These are phyloP conservation scores for Lagenidium giganteum DNA, from an alignment of 352 stramenopile species.

Conservation along the genomic window DNA sequence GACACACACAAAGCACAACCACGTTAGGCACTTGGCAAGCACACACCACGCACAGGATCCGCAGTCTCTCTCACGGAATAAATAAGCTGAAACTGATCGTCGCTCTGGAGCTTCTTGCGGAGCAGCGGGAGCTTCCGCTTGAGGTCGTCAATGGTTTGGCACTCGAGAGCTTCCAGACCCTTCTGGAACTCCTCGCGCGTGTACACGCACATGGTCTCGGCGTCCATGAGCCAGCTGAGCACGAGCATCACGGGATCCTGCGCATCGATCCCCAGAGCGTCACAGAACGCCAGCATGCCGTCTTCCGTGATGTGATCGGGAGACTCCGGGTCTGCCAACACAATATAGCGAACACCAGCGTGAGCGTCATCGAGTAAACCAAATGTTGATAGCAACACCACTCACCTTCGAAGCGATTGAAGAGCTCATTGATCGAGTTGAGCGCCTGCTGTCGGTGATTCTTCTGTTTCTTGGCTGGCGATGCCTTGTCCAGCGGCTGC, in stretches of 20 bases:
- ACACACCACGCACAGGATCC: no score
- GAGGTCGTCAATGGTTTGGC: constrained; percentile 37
- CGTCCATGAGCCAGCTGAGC: constrained; percentile 58
- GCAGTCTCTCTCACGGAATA: no score
- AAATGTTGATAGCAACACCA: background rate
- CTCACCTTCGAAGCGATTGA: constrained; percentile 45
- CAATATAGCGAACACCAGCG: no score
- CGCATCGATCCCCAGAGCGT: constrained; percentile 46
- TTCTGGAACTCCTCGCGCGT: constrained; percentile 51
- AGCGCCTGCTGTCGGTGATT: constrained; percentile 17
- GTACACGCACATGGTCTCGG: constrained; percentile 57
- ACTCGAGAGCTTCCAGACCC: constrained; percentile 51
- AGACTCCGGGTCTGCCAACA: constrained; percentile 36
- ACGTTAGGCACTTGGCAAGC: no score
- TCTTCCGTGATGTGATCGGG: constrained; percentile 55
- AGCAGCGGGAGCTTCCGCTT: constrained; percentile 31
- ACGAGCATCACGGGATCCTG: constrained; percentile 65
- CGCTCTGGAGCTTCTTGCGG: constrained; percentile 29
- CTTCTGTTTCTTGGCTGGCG: constrained; percentile 40
- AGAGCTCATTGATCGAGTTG: constrained; percentile 29
- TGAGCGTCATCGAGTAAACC: no score
- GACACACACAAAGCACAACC: constrained; percentile 1
- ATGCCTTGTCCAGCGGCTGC: background rate
- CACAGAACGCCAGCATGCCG: constrained; percentile 54
- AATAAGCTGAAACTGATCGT: constrained; percentile 48